These are phyloP conservation scores for Actinomortierella wolfii DNA, from an alignment of 371 early-diverging fungal genomes.

Conservation along the genomic window DNA sequence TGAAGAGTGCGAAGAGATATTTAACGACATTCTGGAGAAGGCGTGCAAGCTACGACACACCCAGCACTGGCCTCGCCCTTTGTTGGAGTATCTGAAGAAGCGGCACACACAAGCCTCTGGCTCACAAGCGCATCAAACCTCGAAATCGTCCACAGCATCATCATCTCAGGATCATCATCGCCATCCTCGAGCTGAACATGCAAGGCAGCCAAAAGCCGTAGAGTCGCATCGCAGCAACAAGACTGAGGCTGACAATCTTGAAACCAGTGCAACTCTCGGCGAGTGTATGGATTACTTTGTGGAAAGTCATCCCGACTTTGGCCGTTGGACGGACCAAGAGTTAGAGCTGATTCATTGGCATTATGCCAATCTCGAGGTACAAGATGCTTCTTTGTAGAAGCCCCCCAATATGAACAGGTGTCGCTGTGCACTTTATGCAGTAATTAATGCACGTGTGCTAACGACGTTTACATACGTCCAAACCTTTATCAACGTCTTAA, in stretches of 20 bases:
- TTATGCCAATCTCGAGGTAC: conserved; percentile 49
- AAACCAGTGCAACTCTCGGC: conserved; percentile 33
- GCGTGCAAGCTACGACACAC: conserved; percentile 25
- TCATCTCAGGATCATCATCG: no score
- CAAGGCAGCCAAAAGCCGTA: no score
- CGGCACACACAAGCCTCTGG: background rate
- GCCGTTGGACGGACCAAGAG: conserved; percentile 27
- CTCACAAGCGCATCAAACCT: no score
- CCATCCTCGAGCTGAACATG: no score
- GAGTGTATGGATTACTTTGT: conserved; percentile 49
- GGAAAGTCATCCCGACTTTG: conserved; percentile 40
- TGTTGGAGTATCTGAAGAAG: conserved; percentile 5
- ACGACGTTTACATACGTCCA: no score
- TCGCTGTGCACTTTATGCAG: no score
- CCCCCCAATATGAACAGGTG: background rate
- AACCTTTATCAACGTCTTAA: no score
- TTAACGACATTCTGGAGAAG: conserved; percentile 36
- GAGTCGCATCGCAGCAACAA: background rate
- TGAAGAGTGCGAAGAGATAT: conserved; percentile 29
- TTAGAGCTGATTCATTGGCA: conserved; percentile 50
- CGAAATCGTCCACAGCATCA: no score
- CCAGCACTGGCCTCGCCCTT: conserved; percentile 16
- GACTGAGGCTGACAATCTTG: conserved; percentile 8
- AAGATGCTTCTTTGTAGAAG: background rate
- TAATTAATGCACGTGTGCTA: background rate